Conservation (phyloP, 306 rosid genomes). For the Oxytropis ochrocephala region DNA sequence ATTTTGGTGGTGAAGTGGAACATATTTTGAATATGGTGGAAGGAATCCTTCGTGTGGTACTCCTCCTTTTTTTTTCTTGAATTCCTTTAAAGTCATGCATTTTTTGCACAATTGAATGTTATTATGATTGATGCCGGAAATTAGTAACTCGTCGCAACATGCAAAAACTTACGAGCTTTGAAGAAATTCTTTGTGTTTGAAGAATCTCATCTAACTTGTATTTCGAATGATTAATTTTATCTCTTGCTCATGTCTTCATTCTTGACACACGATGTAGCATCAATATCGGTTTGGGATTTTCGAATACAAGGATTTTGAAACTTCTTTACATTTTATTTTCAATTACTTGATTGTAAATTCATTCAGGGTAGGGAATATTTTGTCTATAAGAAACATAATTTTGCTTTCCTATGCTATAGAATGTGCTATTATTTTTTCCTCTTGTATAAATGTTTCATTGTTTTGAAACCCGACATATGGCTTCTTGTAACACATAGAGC, state of each 20-base stretch:
- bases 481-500: too few relatives aligned
- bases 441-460: neutral
- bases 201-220: too few relatives aligned
- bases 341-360: neutral
- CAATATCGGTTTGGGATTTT: too few relatives aligned
- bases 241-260: neutral
- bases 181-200: neutral
- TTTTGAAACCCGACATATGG: slow-evolving; percentile 1
- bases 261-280: neutral
- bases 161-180: neutral
- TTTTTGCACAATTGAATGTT: slow-evolving; percentile 5
- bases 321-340: neutral
- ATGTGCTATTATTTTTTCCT: neutral
- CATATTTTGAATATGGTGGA: slow-evolving; percentile 96
- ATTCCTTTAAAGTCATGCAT: slow-evolving; percentile 9
- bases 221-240: neutral
- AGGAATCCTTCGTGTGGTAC: slow-evolving; percentile 96
- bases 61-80: slow-evolving; percentile 3
- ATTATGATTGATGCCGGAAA: neutral
- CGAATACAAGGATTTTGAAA: neutral
- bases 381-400: neutral
- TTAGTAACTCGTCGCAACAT: neutral
- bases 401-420: neutral
- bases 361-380: neutral
- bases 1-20: too few relatives aligned